Evolutionary conservation across 106 monocot genomes (phyloP).

Genomic region (Apostasia shenzhenica): DNA sequence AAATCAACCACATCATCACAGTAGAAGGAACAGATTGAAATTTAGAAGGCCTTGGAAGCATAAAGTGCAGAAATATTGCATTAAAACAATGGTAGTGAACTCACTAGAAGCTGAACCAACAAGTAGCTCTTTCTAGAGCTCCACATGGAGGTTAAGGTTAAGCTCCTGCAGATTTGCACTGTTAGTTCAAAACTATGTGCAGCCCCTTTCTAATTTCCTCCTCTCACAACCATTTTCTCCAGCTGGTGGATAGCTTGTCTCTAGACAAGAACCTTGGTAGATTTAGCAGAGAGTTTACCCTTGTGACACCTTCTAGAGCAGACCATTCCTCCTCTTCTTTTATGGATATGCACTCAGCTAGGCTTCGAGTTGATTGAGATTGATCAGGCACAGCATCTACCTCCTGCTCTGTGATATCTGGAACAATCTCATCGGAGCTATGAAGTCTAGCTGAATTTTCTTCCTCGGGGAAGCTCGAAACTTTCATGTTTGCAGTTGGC

Average conservation of each 20-base stretch:
- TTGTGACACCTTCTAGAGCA: conserved; percentile 63
- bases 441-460: conserved; percentile 1
- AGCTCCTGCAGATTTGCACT: neutral
- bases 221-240: conserved; percentile 27
- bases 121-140: too few species aligned
- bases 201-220: neutral
- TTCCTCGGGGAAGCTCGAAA: neutral
- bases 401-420: conserved; percentile 11
- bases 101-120: too few species aligned
- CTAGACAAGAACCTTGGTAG: conserved; percentile 44
- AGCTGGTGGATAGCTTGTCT: conserved; percentile 20
- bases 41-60: too few species aligned
- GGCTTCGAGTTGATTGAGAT: conserved; percentile 32
- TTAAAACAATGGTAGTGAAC: too few species aligned
- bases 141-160: too few species aligned
- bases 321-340: conserved; percentile 71
- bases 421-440: conserved; percentile 25
- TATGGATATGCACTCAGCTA: conserved; percentile 52
- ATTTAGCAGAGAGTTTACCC: conserved; percentile 61
- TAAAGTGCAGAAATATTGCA: too few species aligned
- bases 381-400: conserved; percentile 14
- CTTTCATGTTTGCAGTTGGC: neutral
- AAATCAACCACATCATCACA: too few species aligned
- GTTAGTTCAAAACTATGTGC: neutral
- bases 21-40: too few species aligned